These are phyloP conservation scores for Leccinellum luteum DNA, from an alignment of 768 basidiomycete species.

Conservation along the genomic window DNA sequence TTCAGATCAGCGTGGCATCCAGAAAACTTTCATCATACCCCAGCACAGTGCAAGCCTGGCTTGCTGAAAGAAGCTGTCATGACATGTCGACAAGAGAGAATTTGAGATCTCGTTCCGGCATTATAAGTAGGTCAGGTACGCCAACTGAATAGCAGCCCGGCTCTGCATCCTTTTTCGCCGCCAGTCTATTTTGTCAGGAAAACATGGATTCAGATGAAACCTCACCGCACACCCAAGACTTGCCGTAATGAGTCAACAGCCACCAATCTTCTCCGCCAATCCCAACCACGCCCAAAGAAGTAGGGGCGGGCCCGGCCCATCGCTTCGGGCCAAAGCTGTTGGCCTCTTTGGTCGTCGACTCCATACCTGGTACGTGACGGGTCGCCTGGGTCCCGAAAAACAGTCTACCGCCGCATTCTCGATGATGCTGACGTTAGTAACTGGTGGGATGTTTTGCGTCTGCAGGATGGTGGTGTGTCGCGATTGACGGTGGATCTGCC, in stretches of 20 bases:
- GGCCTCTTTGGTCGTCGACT: conserved; percentile 50
- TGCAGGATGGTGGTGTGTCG: conserved; percentile 74
- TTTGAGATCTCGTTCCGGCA: too few relatives aligned
- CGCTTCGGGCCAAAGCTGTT: conserved; percentile 36
- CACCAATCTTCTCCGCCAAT: conserved; percentile 14
- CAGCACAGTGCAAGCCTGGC: too few relatives aligned
- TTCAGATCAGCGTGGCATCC: too few relatives aligned
- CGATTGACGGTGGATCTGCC: conserved; percentile 77
- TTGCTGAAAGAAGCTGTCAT: too few relatives aligned
- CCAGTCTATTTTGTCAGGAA: conserved; percentile 6
- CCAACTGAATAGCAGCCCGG: background rate
- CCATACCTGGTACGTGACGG: conserved; percentile 53
- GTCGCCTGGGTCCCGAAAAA: conserved; percentile 66
- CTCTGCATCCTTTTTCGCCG: conserved; percentile 5
- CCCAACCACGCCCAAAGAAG: conserved; percentile 27
- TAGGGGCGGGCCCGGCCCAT: conserved; percentile 18
- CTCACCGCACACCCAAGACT: conserved; percentile 20
- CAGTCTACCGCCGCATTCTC: conserved; percentile 71
- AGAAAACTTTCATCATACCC: too few relatives aligned
- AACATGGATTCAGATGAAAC: conserved; percentile 26
- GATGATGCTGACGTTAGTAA: conserved; percentile 75
- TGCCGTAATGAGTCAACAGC: conserved; percentile 5
- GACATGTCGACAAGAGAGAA: too few relatives aligned
- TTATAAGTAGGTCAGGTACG: conserved; percentile 17
- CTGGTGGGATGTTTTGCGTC: conserved; percentile 51